A percentile compares a stretch with the other conserved stretches of the same genome.
These are phyloP conservation scores for Euphorbia celastroides DNA, from an alignment of 441 rosid genomes.

Conservation along the genomic window DNA sequence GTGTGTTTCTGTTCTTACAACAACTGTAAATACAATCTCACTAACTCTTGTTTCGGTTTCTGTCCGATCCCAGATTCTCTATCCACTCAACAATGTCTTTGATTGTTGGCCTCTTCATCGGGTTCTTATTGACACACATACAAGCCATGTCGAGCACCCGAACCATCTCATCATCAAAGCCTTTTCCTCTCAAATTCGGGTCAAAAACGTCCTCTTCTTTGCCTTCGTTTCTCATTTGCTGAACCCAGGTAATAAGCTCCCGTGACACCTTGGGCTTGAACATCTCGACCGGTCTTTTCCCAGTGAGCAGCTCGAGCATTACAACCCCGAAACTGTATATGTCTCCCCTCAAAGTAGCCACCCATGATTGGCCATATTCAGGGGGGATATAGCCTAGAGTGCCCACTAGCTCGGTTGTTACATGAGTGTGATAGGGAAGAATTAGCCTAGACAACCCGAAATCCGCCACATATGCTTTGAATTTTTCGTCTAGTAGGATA, in stretches of 20 bases:
- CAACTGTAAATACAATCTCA: too few relatives aligned
- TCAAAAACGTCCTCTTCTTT: conserved; percentile 27
- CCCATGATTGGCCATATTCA: conserved; percentile 44
- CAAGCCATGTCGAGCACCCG: conserved; percentile 33
- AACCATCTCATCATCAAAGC: conserved; percentile 30
- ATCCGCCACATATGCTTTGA: conserved; percentile 69
- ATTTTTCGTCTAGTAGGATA: conserved; percentile 41
- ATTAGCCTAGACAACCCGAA: conserved; percentile 54
- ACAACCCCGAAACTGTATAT: conserved; percentile 28
- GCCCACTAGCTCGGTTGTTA: conserved; percentile 46
- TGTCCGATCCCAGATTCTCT: conserved; percentile 18
- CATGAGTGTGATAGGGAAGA: conserved; percentile 41
- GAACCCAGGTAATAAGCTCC: conserved; percentile 41
- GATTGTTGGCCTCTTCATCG: conserved; percentile 39
- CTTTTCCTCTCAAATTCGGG: conserved; percentile 23
- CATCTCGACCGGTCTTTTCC: conserved; percentile 36
- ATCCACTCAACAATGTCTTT: conserved; percentile 35
- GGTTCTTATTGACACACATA: conserved; percentile 34
- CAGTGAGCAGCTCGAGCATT: conserved; percentile 33
- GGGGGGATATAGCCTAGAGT: conserved; percentile 49
- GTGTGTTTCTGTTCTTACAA: too few relatives aligned
- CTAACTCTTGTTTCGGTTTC: conserved; percentile 17
- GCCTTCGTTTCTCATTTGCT: conserved; percentile 29
- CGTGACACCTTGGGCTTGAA: conserved; percentile 35
- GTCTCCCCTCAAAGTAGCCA: conserved; percentile 43